A percentile compares a stretch with the other conserved stretches of the same genome.
Conservation (phyloP, 2,329 filamentous ascomycete genomes). For the Colletotrichum sublineola region DNA sequence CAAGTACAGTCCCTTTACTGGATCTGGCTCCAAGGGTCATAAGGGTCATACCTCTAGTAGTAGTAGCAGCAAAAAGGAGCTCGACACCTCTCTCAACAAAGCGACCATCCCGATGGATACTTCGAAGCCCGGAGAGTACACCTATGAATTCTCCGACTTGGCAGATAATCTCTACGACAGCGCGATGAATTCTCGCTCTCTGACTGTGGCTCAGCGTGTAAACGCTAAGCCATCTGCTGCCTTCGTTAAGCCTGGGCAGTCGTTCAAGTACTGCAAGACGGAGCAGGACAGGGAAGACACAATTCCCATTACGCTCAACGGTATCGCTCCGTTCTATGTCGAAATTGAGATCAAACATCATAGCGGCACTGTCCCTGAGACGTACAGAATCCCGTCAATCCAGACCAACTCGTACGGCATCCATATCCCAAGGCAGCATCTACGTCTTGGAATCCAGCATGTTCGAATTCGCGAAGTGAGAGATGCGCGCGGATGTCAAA, state of each 20-base stretch:
- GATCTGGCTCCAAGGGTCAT: slow-evolving; percentile 7
- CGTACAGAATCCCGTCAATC: slow-evolving; percentile 85
- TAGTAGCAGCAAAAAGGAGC: slow-evolving; percentile 66
- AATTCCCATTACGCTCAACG: slow-evolving; percentile 88
- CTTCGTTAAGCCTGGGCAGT: slow-evolving; percentile 89
- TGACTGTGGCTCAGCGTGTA: slow-evolving; percentile 85
- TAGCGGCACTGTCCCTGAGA: slow-evolving; percentile 82
- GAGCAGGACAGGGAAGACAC: slow-evolving; percentile 85
- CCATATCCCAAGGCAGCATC: slow-evolving; percentile 84
- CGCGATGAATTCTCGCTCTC: slow-evolving; percentile 73
- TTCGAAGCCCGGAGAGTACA: slow-evolving; percentile 82
- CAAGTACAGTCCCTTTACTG: slow-evolving; percentile 51
- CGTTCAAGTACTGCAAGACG: slow-evolving; percentile 94
- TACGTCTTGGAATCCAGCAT: slow-evolving; percentile 90
- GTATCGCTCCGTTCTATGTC: slow-evolving; percentile 87
- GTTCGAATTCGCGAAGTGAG: slow-evolving; percentile 91
- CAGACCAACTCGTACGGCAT: slow-evolving; percentile 80
- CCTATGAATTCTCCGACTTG: slow-evolving; percentile 86
- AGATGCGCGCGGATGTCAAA: slow-evolving; percentile 88
- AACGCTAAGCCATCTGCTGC: slow-evolving; percentile 85
- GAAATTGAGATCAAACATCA: slow-evolving; percentile 96
- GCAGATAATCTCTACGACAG: slow-evolving; percentile 89
- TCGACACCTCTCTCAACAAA: slow-evolving; percentile 82
- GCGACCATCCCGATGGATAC: slow-evolving; percentile 91
- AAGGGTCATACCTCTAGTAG: slow-evolving; percentile 16